Evolutionary conservation across 1,139 yeast species (phyloP), one percentile per base, ranked within the genome.

Genomic region (Kodamaea arcana): DNA sequence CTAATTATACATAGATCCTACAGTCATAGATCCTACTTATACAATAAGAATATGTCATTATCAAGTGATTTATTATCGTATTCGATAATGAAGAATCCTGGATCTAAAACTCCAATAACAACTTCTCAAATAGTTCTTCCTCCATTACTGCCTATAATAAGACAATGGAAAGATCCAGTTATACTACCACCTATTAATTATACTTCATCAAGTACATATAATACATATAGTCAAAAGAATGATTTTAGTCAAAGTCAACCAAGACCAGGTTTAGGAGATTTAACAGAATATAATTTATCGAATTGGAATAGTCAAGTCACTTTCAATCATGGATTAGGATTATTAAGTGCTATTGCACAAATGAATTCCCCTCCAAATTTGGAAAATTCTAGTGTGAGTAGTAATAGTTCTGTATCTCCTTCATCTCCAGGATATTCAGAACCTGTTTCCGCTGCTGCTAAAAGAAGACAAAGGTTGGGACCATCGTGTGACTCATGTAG

Each of bases 401-500:
- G 31, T n/a, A 29, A 27, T n/a, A 27, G 31, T 28, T 15, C 30
- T 24, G 24, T 17, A 12, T 9, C 33, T 8, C 15, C 26, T 13
- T 25, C 36, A 2, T 12, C 32, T 8, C 29, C 24, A n/a, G 25
- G 18, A 17, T n/a, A 17, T 21, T 17, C 14, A 15, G 22, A 7
- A 13, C 11, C 39, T 34, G 32, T 36, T 27, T 15, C 30, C 41
- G 24, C 41, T 41, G 14, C 29, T 23, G 39, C 47, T 29, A 69
- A 61, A 42, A 69, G 71, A 56, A 57, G 83, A 45, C 90, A 83
- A 56, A 62, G 92, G 41, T 65, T 76, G 15, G 90, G 92, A 0
- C 90, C 90, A 8, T 77, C 84, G 32, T 83, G 92, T 57, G 90
- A 83, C 53, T 63, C 75, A 29, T 83, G 92, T 54, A 65, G 88